Conservation (phyloP, 75 land plant genomes). For the Sequoia sempervirens region DNA sequence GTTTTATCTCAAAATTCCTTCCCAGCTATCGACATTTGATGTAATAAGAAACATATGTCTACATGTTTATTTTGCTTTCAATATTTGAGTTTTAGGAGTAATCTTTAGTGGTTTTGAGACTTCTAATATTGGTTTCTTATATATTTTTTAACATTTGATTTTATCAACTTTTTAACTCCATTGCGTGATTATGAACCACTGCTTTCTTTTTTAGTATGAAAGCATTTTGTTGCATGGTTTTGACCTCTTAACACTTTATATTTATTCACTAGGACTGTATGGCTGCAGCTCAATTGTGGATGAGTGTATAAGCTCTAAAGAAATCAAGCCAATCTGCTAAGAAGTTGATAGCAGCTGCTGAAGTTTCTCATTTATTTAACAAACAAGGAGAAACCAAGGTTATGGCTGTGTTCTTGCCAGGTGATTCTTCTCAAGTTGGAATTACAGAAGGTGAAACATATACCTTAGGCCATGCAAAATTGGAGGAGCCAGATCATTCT, state of each 20-base stretch:
- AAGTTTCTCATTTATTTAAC: background rate
- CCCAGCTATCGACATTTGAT: background rate
- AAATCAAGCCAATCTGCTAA: background rate
- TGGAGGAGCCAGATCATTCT: constrained; percentile 51
- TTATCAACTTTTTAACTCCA: background rate
- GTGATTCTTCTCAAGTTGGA: constrained; percentile 42
- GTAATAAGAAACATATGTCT: background rate
- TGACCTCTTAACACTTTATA: background rate
- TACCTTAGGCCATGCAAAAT: constrained; percentile 28
- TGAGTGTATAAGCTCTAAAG: background rate
- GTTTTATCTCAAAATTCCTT: background rate
- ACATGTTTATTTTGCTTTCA: background rate
- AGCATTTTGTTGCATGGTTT: background rate
- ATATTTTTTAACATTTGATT: background rate
- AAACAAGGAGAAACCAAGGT: constrained; percentile 5
- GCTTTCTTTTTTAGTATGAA: background rate
- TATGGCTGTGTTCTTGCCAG: constrained; percentile 29
- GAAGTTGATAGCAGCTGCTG: background rate
- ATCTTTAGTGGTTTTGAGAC: background rate
- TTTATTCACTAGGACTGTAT: background rate
- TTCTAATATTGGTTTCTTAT: background rate
- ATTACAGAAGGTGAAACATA: constrained; percentile 32
- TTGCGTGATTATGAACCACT: background rate
- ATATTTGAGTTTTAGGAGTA: background rate
- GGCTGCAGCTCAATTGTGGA: background rate